Conservation (phyloP, 306 rosid genomes). For the Castanopsis chinensis region DNA sequence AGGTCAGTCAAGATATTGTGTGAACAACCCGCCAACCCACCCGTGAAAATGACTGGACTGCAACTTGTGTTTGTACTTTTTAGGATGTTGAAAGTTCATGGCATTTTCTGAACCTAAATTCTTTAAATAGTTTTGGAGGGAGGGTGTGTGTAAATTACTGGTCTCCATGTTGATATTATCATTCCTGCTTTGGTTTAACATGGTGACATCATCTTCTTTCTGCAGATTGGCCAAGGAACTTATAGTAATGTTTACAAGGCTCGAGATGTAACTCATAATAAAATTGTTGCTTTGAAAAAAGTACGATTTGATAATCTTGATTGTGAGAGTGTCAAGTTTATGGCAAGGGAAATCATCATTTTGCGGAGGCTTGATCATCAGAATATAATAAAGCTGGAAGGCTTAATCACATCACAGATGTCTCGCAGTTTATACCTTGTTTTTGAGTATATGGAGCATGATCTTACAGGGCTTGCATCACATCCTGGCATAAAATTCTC, state of each 20-base stretch:
- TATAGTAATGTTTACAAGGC: constrained; percentile 94
- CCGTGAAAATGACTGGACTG: background rate
- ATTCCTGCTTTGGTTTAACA: constrained; percentile 10
- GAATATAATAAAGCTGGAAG: constrained; percentile 82
- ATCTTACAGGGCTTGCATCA: constrained; percentile 89
- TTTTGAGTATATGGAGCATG: constrained; percentile 95
- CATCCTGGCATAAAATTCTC: constrained; percentile 64
- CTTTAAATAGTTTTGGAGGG: background rate
- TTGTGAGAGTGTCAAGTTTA: constrained; percentile 84
- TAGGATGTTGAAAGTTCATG: background rate
- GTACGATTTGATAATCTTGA: constrained; percentile 91
- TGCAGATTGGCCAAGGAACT: constrained; percentile 98
- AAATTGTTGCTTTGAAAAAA: constrained; percentile 79
- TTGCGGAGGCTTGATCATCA: constrained; percentile 94
- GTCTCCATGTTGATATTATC: background rate
- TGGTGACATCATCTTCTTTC: constrained; percentile 23
- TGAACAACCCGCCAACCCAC: background rate
- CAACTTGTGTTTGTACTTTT: background rate
- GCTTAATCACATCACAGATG: constrained; percentile 69
- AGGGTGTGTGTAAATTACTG: background rate
- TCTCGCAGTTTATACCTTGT: constrained; percentile 90
- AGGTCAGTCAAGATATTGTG: background rate
- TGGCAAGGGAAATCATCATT: constrained; percentile 92
- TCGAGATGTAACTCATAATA: constrained; percentile 57
- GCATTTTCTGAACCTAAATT: background rate